Evolutionary conservation across 495 filamentous ascomycete genomes (phyloP).

Genomic region (Friedmanniomyces endolithicus): DNA sequence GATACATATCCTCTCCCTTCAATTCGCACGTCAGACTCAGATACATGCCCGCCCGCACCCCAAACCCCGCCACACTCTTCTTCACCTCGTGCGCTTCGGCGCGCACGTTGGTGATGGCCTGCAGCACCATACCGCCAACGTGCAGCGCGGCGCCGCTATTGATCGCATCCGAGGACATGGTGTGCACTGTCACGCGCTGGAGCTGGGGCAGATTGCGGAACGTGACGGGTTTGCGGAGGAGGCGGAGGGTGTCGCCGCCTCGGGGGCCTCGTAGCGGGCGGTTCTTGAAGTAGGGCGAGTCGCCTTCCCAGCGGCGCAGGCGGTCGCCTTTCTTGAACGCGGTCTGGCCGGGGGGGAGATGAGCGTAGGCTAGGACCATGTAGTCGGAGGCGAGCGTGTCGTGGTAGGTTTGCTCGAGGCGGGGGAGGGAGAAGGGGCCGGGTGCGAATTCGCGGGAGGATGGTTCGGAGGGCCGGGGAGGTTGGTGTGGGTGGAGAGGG

Average conservation of each 20-base stretch:
- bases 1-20: constrained; percentile 65
- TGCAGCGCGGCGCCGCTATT: constrained; percentile 57
- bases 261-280: constrained; percentile 70
- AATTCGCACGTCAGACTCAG: constrained; percentile 58
- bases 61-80: constrained; percentile 53
- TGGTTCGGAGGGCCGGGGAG: constrained; percentile 69
- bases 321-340: constrained; percentile 51
- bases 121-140: constrained; percentile 68
- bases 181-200: constrained; percentile 66
- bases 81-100: constrained; percentile 56
- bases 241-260: constrained; percentile 53
- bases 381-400: constrained; percentile 80
- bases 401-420: constrained; percentile 81
- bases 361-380: constrained; percentile 75
- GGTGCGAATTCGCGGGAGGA: constrained; percentile 80
- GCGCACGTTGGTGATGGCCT: constrained; percentile 73
- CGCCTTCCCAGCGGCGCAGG: constrained; percentile 75
- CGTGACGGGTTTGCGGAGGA: constrained; percentile 63
- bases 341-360: constrained; percentile 61
- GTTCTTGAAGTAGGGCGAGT: constrained; percentile 87
- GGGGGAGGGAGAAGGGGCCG: constrained; percentile 80
- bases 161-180: constrained; percentile 49
- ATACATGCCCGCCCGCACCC: constrained; percentile 41
- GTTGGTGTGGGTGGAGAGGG: constrained; percentile 81
- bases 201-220: constrained; percentile 80